A percentile compares a stretch with the other conserved stretches of the same genome.
These are phyloP conservation scores for Magnolia sinica DNA, from an alignment of 164 flowering plant species.

Conservation along the genomic window DNA sequence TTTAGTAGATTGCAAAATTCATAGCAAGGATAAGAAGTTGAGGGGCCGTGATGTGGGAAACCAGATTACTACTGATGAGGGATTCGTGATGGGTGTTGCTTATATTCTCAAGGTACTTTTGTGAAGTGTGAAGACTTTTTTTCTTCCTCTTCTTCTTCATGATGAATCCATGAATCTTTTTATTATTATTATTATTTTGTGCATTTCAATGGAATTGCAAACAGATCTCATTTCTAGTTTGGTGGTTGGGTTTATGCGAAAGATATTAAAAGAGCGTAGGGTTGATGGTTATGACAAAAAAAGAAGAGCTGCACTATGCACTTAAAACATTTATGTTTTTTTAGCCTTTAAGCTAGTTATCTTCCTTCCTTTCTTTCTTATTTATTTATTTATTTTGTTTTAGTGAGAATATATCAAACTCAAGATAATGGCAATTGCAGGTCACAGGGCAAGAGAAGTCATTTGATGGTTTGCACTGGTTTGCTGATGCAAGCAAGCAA, in stretches of 20 bases:
- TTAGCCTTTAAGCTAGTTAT: too few species aligned
- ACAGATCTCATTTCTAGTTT: too few species aligned
- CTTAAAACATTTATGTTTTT: too few species aligned
- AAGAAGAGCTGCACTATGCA: background rate
- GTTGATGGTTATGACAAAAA: background rate
- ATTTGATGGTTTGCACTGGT: constrained; percentile 23
- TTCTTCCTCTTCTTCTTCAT: background rate
- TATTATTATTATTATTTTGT: too few species aligned
- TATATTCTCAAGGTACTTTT: constrained; percentile 23
- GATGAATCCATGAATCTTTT: background rate
- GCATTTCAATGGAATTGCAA: background rate
- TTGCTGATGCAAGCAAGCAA: constrained; percentile 12
- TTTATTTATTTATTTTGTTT: too few species aligned
- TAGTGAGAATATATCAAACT: background rate
- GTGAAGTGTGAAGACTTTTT: background rate
- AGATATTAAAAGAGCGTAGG: background rate
- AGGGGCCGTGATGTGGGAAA: constrained; percentile 12
- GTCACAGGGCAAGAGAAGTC: constrained; percentile 21
- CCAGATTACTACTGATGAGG: constrained; percentile 19
- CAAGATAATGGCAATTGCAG: constrained; percentile 12
- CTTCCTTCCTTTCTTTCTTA: too few species aligned
- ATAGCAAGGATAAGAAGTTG: constrained; percentile 12
- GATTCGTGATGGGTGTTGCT: constrained; percentile 28
- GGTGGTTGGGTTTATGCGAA: background rate
- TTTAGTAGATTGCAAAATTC: constrained; percentile 15